Percentiles rank a stretch among this genome's conserved stretches.
Evolutionary conservation across 2,329 filamentous ascomycete genomes (phyloP).

Genomic region (Ampelomyces quisqualis): DNA sequence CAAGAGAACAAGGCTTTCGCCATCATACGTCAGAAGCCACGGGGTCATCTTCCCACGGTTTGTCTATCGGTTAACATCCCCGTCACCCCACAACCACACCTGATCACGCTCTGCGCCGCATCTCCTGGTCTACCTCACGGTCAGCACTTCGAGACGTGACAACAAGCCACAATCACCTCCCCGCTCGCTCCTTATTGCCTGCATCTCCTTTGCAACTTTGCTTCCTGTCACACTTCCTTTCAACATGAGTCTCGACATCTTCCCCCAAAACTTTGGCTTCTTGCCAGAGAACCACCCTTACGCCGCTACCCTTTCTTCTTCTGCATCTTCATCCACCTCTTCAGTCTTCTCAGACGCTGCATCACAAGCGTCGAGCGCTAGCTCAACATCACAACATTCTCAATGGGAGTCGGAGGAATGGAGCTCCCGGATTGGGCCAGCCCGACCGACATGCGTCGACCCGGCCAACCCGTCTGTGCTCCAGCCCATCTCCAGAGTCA

Average conservation of each 20-base stretch:
- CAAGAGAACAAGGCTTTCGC: slow-evolving; percentile 24
- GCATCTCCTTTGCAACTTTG: slow-evolving; percentile 20
- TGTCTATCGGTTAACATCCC: slow-evolving; percentile 44
- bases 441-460: slow-evolving; percentile 26
- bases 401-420: slow-evolving; percentile 49
- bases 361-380: slow-evolving; percentile 69
- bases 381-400: slow-evolving; percentile 61
- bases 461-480: slow-evolving; percentile 24
- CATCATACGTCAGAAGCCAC: slow-evolving; percentile 40
- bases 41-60: slow-evolving; percentile 41
- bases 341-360: slow-evolving; percentile 72
- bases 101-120: slow-evolving; percentile 36
- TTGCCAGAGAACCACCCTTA: slow-evolving; percentile 57
- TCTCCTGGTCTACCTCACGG: slow-evolving; percentile 40
- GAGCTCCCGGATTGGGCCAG: slow-evolving; percentile 28
- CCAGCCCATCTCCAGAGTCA: slow-evolving; percentile 39
- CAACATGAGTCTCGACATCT: slow-evolving; percentile 45
- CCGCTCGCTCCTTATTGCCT: slow-evolving; percentile 38
- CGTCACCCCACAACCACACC: slow-evolving; percentile 46
- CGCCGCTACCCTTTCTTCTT: slow-evolving; percentile 69
- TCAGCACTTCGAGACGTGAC: slow-evolving; percentile 42
- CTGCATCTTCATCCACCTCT: slow-evolving; percentile 72
- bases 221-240: slow-evolving; percentile 25
- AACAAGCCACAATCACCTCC: slow-evolving; percentile 31
- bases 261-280: slow-evolving; percentile 36